Conservation (phyloP, 2,329 filamentous ascomycete genomes). For the Verticillium isaacii region DNA sequence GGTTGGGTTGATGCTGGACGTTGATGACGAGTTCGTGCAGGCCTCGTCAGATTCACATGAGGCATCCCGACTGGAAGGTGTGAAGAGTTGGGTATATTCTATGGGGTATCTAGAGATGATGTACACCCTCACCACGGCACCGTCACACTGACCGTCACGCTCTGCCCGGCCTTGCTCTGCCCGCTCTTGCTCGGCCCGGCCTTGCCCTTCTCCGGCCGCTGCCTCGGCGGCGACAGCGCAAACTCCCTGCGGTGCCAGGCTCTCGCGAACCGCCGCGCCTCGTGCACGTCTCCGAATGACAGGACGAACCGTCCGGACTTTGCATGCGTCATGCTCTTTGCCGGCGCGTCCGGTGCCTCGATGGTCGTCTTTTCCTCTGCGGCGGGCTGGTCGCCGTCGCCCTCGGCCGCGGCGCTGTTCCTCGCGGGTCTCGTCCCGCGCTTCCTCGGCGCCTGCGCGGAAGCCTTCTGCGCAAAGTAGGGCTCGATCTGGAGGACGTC, state of each 20-base stretch:
- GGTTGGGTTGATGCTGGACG: too few species aligned
- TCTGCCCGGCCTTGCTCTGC: background rate
- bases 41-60: background rate
- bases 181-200: background rate
- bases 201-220: background rate
- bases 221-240: background rate
- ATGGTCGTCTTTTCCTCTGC: background rate
- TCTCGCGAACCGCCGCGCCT: conserved; percentile 35
- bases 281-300: conserved; percentile 20
- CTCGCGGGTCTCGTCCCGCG: background rate
- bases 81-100: background rate
- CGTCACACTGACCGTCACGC: conserved; percentile 6
- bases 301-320: conserved; percentile 25
- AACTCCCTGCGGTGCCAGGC: conserved; percentile 32
- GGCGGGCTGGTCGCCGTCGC: background rate
- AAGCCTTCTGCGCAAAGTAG: conserved; percentile 9
- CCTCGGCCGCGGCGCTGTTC: background rate
- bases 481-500: conserved; percentile 11
- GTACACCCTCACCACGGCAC: conserved; percentile 7
- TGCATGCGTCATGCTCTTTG: background rate
- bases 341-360: background rate
- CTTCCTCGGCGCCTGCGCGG: background rate
- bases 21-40: too few species aligned
- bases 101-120: background rate
- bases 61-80: background rate